phyloP scores from a whole-genome alignment of 2,329 filamentous ascomycete species.

The Verticillium isaacii region DNA sequence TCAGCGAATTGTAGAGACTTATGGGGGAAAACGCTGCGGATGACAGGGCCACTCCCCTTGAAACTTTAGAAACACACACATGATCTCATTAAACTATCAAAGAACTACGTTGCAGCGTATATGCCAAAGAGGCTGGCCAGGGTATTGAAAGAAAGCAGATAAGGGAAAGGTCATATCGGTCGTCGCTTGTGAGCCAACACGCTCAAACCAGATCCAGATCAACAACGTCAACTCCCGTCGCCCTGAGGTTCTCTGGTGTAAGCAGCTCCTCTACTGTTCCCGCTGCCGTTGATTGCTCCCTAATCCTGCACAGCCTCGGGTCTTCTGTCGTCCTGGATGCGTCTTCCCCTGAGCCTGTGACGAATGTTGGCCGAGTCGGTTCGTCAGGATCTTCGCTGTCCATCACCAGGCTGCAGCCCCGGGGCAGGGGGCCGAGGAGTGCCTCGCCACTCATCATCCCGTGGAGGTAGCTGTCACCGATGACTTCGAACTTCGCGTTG shows the following conservation, averaged over 20 bases:
- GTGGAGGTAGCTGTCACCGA: conserved; percentile 4
- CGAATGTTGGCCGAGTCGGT: background rate
- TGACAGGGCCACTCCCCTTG: too few relatives aligned
- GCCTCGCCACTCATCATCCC: conserved; percentile 5
- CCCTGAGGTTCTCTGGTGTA: background rate
- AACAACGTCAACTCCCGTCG: background rate
- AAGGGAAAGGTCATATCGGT: background rate
- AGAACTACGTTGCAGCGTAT: too few relatives aligned
- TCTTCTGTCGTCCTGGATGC: background rate
- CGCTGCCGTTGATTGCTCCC: background rate
- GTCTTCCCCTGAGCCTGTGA: background rate
- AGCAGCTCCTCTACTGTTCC: background rate
- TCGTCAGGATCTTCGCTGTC: background rate
- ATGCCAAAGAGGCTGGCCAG: too few relatives aligned
- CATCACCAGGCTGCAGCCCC: background rate
- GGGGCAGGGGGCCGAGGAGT: conserved; percentile 1
- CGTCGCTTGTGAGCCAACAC: background rate
- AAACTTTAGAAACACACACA: too few relatives aligned
- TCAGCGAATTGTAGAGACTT: too few relatives aligned
- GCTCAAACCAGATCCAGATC: background rate
- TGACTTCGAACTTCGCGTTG: background rate
- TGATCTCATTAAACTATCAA: too few relatives aligned
- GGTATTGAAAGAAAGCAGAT: background rate
- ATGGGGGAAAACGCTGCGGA: too few relatives aligned
- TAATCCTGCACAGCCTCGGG: background rate